phyloP scores from a whole-genome alignment of 345 rosid genomes.

The Heritiera fomes region DNA sequence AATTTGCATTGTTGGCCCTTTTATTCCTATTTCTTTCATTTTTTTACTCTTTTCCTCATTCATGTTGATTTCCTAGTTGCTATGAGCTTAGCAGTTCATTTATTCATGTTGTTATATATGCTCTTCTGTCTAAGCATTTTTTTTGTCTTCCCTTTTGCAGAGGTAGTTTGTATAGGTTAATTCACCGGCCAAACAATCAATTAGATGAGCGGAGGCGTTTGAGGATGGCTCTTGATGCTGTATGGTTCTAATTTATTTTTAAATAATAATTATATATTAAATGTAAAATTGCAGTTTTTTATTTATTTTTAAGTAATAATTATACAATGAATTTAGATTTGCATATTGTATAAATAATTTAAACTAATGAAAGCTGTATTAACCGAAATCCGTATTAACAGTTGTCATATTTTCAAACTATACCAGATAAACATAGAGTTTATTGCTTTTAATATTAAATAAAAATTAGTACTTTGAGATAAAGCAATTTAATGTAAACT shows the following conservation, averaged over 20 bases:
- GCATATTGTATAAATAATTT: background rate
- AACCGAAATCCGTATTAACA: background rate
- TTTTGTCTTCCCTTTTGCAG: constrained; percentile 51
- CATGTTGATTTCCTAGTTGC: background rate
- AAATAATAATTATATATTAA: background rate
- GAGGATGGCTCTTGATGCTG: constrained; percentile 97
- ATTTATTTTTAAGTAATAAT: background rate
- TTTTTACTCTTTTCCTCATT: background rate
- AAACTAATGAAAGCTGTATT: background rate
- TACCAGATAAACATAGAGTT: constrained; percentile 1
- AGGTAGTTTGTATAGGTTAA: constrained; percentile 91
- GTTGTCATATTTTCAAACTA: background rate
- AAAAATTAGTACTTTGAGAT: background rate
- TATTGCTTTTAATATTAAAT: background rate
- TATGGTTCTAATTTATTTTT: constrained; percentile 36
- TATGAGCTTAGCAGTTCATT: background rate
- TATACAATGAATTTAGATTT: background rate
- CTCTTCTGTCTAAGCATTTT: background rate
- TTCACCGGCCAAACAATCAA: constrained; percentile 93
- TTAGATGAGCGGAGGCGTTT: constrained; percentile 87
- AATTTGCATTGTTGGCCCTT: constrained; percentile 6
- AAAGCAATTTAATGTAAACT: too few species aligned
- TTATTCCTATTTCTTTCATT: background rate
- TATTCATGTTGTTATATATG: constrained; percentile 14
- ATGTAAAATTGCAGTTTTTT: background rate